phyloP scores from a whole-genome alignment of 805 yeast species.

The Metschnikowia kofuensis region DNA sequence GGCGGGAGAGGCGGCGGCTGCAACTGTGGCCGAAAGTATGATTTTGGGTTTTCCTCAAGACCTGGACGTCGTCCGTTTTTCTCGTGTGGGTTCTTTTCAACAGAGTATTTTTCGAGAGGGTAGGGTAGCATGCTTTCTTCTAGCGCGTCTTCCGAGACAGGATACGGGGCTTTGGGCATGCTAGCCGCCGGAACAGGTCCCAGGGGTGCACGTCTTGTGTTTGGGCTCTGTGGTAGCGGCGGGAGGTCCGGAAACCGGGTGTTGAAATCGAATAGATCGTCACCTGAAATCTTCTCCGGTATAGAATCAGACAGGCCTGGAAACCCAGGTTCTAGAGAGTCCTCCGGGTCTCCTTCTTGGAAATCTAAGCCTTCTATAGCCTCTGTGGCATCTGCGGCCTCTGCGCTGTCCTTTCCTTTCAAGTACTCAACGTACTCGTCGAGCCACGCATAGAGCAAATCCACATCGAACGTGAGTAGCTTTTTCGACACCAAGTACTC shows the following conservation, averaged over 20 bases:
- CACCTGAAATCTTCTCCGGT: constrained; percentile 2
- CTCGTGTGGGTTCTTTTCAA: too few species aligned
- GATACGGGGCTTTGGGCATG: background rate
- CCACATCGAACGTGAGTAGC: constrained; percentile 33
- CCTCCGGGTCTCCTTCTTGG: background rate
- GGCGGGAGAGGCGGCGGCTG: background rate
- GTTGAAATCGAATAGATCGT: constrained; percentile 12
- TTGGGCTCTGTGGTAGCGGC: background rate
- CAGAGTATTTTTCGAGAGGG: background rate
- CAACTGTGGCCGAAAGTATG: too few species aligned
- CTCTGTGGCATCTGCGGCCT: too few species aligned
- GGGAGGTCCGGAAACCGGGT: constrained; percentile 14
- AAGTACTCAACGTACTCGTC: constrained; percentile 38
- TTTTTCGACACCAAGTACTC: constrained; percentile 29
- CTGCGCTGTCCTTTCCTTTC: constrained; percentile 10
- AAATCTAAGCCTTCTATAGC: background rate
- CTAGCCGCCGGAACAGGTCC: background rate
- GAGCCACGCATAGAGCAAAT: constrained; percentile 37
- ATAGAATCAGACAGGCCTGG: too few species aligned
- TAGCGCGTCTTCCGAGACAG: background rate
- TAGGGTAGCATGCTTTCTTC: background rate
- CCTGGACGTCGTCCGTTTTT: too few species aligned
- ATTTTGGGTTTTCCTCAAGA: too few species aligned
- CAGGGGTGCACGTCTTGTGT: background rate
- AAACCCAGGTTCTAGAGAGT: background rate